Evolutionary conservation across 2,329 filamentous ascomycete species (phyloP).

Genomic region (Epichloe sibirici): DNA sequence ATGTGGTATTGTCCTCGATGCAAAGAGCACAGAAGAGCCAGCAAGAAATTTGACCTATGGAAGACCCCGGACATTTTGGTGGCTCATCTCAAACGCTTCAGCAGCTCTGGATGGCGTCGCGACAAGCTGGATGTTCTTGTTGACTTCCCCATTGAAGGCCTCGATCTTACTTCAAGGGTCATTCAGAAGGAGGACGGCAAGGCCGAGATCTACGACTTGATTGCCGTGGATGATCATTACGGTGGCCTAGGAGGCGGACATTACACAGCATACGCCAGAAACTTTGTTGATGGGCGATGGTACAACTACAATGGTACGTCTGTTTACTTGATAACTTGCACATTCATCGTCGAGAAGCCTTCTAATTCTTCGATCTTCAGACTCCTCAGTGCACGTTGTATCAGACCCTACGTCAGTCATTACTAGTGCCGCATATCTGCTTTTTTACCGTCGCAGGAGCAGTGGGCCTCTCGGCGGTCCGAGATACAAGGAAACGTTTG

Average conservation of each 20-base stretch:
- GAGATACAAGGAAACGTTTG: slow-evolving; percentile 58
- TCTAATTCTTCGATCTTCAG: slow-evolving; percentile 29
- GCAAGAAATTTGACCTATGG: slow-evolving; percentile 96
- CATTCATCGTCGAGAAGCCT: not conserved
- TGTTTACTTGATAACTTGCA: not conserved
- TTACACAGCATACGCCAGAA: slow-evolving; percentile 90
- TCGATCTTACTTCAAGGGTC: slow-evolving; percentile 72
- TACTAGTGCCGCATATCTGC: slow-evolving; percentile 70
- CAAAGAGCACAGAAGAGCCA: slow-evolving; percentile 84
- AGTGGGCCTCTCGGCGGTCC: slow-evolving; percentile 66
- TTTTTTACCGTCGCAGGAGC: slow-evolving; percentile 89
- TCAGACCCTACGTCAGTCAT: slow-evolving; percentile 52
- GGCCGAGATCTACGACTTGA: slow-evolving; percentile 77
- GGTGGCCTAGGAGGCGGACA: slow-evolving; percentile 89
- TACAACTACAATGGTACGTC: slow-evolving; percentile 89
- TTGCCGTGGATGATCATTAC: slow-evolving; percentile 92
- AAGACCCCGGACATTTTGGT: slow-evolving; percentile 91
- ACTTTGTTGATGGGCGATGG: slow-evolving; percentile 81
- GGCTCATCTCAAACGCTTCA: slow-evolving; percentile 92
- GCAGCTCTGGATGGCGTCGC: slow-evolving; percentile 65
- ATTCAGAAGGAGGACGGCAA: slow-evolving; percentile 72
- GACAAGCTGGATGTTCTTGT: slow-evolving; percentile 89
- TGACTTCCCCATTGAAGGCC: slow-evolving; percentile 78
- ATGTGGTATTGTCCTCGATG: slow-evolving; percentile 96
- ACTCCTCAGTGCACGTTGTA: slow-evolving; percentile 57